Evolutionary conservation across 306 rosid genomes (phyloP), one percentile per base, ranked within the genome.

Genomic region (Aeschynomene evenia): DNA sequence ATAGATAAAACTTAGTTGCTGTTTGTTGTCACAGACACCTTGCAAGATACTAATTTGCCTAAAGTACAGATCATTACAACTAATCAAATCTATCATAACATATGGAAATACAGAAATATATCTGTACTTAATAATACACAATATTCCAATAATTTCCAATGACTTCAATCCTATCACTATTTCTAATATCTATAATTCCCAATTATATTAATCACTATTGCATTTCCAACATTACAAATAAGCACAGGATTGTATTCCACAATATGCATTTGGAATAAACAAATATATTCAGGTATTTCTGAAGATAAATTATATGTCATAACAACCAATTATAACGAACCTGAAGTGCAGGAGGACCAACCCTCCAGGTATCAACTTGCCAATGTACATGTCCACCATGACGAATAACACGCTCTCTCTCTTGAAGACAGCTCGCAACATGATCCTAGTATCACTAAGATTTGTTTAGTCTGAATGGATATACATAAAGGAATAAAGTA

Each of bases 301-400:
- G 6, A 46, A 29, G 23, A 59, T 9, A 39, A 14, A 59, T 71
- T 26, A 65, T 52, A 61, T 49, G 36, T 6, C 22, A 65, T 24
- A 14, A 19, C 75, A 68, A 45, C 49, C 52, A 75, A 45, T 55
- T 59, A 3, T 53, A 78, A 73, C 49, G 65, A 72, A 89, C 98
- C 98, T 94, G 98, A 71, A 90, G 97, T 7, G 95, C 98, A 66
- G 97, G 95, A 77, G 55, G 83, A 74, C 98, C 97, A 67, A 94
- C 92, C 78, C 97, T 84, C 98, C 98, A 91, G 63, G 91, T 87
- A 77, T 94, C 97, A 31, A 88, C 87, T 81, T 85, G 98, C 98
- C 96, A 94, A 68, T 82, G 84, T 24, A 94, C 95, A 63, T 84
- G 73, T 14, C 91, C 98, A 46, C 96, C 98, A 18, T 86, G 76